Percentiles rank a stretch among this genome's conserved stretches.
Evolutionary conservation across 2,329 filamentous ascomycete genomes (phyloP).

Genomic region (Bimuria novae-zelandiae): DNA sequence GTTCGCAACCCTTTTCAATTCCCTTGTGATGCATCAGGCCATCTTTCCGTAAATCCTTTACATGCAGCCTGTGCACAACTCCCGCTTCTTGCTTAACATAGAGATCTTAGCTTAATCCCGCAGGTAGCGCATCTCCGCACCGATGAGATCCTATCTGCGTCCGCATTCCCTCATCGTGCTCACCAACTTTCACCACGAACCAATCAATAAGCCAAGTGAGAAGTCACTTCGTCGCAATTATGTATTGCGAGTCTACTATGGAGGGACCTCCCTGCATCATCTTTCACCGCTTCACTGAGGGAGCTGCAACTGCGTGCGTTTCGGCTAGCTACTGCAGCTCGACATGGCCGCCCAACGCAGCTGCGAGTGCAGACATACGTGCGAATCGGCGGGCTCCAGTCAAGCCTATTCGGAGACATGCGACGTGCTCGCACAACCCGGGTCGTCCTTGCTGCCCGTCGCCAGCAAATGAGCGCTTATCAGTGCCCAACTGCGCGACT

Average conservation of each 20-base stretch:
- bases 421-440: not conserved
- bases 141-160: not conserved
- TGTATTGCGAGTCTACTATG: not conserved
- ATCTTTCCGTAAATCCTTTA: no score
- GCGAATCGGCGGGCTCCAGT: not conserved
- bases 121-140: no score
- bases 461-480: not conserved
- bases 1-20: no score
- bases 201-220: not conserved
- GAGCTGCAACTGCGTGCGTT: not conserved
- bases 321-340: not conserved
- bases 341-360: not conserved
- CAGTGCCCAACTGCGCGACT: not conserved
- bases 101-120: no score
- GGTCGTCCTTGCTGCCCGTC: not conserved
- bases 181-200: not conserved
- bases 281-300: slow-evolving; percentile 1
- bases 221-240: not conserved
- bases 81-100: no score
- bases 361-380: not conserved
- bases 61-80: no score
- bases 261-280: not conserved
- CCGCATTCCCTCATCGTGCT: not conserved
- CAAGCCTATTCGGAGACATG: not conserved
- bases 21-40: no score